Conservation (phyloP, 768 basidiomycete genomes). For the Hirschioporus abietinus region DNA sequence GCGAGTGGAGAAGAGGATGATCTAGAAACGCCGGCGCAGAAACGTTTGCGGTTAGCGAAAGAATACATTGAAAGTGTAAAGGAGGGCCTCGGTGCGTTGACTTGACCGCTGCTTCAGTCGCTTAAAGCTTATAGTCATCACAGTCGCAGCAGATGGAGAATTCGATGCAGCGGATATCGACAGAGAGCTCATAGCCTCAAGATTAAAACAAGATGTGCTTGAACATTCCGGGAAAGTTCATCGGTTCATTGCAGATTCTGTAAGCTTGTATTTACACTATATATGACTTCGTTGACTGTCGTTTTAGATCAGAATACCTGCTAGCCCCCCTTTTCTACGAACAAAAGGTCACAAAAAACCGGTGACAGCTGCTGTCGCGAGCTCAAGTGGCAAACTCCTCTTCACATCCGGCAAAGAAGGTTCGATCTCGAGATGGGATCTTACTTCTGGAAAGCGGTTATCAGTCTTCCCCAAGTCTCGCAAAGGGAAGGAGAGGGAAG, state of each 20-base stretch:
- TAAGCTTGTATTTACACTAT: constrained; percentile 28
- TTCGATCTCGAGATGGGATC: constrained; percentile 79
- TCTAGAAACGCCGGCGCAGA: constrained; percentile 89
- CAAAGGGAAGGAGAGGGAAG: constrained; percentile 35
- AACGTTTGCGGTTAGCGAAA: constrained; percentile 85
- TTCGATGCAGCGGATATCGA: constrained; percentile 96
- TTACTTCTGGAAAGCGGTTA: constrained; percentile 55
- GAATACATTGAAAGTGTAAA: constrained; percentile 85
- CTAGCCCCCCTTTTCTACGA: constrained; percentile 43
- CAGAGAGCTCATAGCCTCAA: constrained; percentile 82
- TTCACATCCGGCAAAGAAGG: constrained; percentile 93
- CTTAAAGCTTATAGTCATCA: neutral
- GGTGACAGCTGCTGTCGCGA: constrained; percentile 76
- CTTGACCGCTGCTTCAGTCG: constrained; percentile 3
- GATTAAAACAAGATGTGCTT: constrained; percentile 88
- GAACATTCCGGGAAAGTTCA: constrained; percentile 87
- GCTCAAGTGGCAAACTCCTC: constrained; percentile 67
- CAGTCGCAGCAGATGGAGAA: constrained; percentile 66
- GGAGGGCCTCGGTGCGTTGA: constrained; percentile 56
- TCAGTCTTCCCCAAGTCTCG: constrained; percentile 57
- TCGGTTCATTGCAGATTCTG: constrained; percentile 70
- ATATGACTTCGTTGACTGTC: constrained; percentile 14
- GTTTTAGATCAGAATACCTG: constrained; percentile 7
- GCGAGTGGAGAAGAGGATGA: constrained; percentile 80
- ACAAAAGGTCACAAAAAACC: constrained; percentile 73